A percentile compares a stretch with the other conserved stretches of the same genome.
Evolutionary conservation across 345 rosid genomes (phyloP).

Genomic region (Dipteronia sinensis): DNA sequence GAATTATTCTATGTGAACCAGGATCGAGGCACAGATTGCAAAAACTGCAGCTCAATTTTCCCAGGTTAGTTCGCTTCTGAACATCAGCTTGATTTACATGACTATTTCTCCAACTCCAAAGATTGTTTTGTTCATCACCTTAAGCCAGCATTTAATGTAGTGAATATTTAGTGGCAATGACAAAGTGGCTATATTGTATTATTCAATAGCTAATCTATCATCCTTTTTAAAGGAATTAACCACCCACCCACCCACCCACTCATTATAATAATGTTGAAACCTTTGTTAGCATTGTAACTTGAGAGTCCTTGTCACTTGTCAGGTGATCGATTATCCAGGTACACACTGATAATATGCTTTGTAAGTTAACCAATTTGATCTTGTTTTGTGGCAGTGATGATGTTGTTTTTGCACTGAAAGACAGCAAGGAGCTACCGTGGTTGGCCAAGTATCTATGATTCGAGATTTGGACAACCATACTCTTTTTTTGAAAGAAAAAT

Average conservation of each 20-base stretch:
- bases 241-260: no score
- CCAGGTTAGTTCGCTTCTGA: conserved; percentile 53
- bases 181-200: neutral
- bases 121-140: neutral
- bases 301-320: no score
- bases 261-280: neutral
- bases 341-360: neutral
- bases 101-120: neutral
- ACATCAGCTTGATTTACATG: neutral
- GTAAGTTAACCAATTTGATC: conserved; percentile 15
- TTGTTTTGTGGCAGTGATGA: conserved; percentile 71
- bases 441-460: conserved; percentile 71
- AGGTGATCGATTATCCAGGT: no score
- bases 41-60: conserved; percentile 93
- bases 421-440: conserved; percentile 81
- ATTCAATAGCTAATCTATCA: neutral
- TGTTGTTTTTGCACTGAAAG: conserved; percentile 87
- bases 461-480: neutral
- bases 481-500: no score
- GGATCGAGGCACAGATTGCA: conserved; percentile 83
- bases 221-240: neutral
- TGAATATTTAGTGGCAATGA: neutral
- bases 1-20: conserved; percentile 80
- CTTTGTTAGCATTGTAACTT: conserved; percentile 4
- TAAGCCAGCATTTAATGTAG: neutral